Evolutionary conservation across 805 yeast species (phyloP), one percentile per base, ranked within the genome.

Genomic region (Candida morakotiae): DNA sequence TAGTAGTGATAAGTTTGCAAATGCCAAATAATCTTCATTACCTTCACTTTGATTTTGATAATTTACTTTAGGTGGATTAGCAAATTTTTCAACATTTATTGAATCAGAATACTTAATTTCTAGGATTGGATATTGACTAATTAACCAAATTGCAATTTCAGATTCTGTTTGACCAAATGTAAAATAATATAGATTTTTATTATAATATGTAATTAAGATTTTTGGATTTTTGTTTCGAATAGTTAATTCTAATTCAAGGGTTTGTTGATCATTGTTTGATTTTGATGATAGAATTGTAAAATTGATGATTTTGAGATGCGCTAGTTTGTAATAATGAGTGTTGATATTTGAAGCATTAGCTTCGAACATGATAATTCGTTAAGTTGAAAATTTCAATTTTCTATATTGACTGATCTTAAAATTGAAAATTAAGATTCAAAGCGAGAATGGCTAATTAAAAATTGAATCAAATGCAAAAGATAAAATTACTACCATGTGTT

Each of bases 281-380:
- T 54, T 44, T 27, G 60, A 44, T 9, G 56, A 44, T 44, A 58
- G 66, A 13, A 64, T 48, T 38, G 47, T 37, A 48, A 60, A 67
- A 14, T 49, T 50, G 32, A 67, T 52, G 37, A 45, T 43, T 14
- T 48, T 44, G 9, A 67, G 28, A 45, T 62, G 69, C 9, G 67
- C 73, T 32, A 68, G 42, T 46, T 67, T 67, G 43, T 58, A 58
- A 52, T 61, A 66, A 42, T 67, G 68, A 24, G 73, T 65, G 23
- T 49, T 41, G 11, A 64, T 52, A 36, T 46, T 47, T 19, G 62
- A 51, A 29, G 64, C 56, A 40, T 46, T 36, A 14, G 45, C 45
- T 24, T 48, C 54, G 24, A 41, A 14, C 46, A 44, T 42, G 34
- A 24, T 41, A 6, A 21, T 20, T 31, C 16, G n/a, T 4, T 32